Base-by-base conservation (phyloP, 1,284 basidiomycete species). In the Leccinum colubrinum region DNA sequence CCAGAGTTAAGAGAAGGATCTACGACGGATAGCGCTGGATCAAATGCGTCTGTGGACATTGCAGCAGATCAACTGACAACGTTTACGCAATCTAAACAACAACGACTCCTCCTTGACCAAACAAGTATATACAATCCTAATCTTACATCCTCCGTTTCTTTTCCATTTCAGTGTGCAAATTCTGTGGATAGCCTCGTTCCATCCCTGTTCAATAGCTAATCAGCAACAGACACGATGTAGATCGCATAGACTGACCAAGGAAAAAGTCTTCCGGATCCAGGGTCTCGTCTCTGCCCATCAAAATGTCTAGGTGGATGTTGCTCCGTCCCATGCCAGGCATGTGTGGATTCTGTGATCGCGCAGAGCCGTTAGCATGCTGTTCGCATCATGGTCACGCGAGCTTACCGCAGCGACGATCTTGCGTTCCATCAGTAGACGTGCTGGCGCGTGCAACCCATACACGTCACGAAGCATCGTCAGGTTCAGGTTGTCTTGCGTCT, bases 341-440 rank as follows among this genome's bases (percentile, higher is more conserved):
- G 66, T 87, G 84, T 4, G 83, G 82, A 70, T 79, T 83, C 89
- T 91, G 70, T 55, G 55, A 48, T 46, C 59, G 56, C 9, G 58
- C 55, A 30, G 9, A 54, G 55, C 37, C 53, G 9, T 60, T 46
- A 60, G 35, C 52, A 30, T 51, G 5, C 17, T 20, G 41, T 17
- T 25, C 30, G 48, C 43, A 48, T 52, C 22, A 37, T 14, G 56
- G 35, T 37, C 59, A 56, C 33, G 37, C 59, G 50, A 30, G 37
- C 70, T 50, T 70, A 95, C 95, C 64, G 86, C 77, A 57, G 85
- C 77, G 14, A 94, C 93, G 55, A 95, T 84, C 81, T 91, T 93
- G 70, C 95, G 85, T 76, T 99, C 97, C 97, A 99, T 98, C 69
- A 97, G 81, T 62, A 88, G 80, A 52, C 95, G 85, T 74, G 97